Evolutionary conservation across 352 stramenopile species (phyloP).

Genomic region (Peronospora destructor): DNA sequence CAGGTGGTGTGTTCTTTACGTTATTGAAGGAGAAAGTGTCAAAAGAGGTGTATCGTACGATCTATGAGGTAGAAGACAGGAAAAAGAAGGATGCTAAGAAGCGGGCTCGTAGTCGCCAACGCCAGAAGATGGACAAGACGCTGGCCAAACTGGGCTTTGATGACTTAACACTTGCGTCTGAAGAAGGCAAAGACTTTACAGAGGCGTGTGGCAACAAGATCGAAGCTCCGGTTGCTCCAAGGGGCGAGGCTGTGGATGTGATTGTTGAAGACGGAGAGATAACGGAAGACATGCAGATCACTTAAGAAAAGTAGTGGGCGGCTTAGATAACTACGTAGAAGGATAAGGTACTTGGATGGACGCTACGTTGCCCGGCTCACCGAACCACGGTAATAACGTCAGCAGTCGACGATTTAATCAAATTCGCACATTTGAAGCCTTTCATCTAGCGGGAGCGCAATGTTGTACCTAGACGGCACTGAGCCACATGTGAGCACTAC

Average conservation of each 20-base stretch:
- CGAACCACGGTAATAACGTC: no score
- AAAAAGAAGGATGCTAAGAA: slow-evolving; percentile 77
- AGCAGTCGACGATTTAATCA: no score
- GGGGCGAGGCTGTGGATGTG: slow-evolving; percentile 4
- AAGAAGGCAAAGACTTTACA: background rate
- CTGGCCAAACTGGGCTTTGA: slow-evolving; percentile 52
- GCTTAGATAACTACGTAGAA: background rate
- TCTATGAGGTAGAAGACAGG: slow-evolving; percentile 66
- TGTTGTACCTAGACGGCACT: no score
- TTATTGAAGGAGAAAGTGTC: slow-evolving; percentile 58
- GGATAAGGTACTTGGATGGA: background rate
- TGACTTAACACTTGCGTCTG: slow-evolving; percentile 34
- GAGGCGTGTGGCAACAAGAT: slow-evolving; percentile 4
- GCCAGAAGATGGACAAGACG: slow-evolving; percentile 57
- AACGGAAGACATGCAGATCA: slow-evolving; percentile 27
- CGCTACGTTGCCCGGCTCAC: no score
- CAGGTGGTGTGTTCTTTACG: slow-evolving; percentile 60
- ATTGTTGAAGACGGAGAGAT: slow-evolving; percentile 29
- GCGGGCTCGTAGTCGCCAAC: slow-evolving; percentile 32
- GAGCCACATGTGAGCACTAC: no score
- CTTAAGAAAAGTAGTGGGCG: background rate
- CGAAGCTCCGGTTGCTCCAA: background rate
- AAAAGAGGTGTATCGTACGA: slow-evolving; percentile 61
- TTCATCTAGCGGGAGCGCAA: no score
- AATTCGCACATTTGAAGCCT: no score